phyloP scores from a whole-genome alignment of 164 flowering plant species.

The Vitis riparia region DNA sequence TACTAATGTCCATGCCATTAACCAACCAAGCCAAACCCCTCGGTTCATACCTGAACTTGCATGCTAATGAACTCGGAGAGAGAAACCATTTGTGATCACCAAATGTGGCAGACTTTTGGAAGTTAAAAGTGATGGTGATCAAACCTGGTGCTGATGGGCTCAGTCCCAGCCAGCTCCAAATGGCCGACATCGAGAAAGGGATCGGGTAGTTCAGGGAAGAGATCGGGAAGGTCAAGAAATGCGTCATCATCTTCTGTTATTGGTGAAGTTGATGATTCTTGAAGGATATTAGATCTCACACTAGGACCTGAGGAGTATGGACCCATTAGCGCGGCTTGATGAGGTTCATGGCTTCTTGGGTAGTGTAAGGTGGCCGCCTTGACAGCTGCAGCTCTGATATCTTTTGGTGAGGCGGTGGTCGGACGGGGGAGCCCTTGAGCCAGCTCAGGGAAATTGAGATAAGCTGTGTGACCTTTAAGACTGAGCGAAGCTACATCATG shows the following conservation, averaged over 20 bases:
- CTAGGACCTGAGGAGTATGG: constrained; percentile 3
- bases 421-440: constrained; percentile 50
- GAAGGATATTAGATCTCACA: constrained; percentile 7
- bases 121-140: no score
- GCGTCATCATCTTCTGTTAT: constrained; percentile 18
- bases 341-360: background rate
- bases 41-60: no score
- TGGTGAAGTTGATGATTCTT: constrained; percentile 13
- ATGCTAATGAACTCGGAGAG: no score
- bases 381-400: constrained; percentile 58
- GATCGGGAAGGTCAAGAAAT: constrained; percentile 37
- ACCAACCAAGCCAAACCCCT: no score
- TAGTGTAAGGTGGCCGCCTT: constrained; percentile 39
- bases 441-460: constrained; percentile 60
- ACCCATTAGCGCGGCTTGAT: background rate
- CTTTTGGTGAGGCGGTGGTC: constrained; percentile 39
- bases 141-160: background rate
- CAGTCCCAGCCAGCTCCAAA: constrained; percentile 12
- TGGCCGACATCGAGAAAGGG: background rate
- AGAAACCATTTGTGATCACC: no score
- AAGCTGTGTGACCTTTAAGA: constrained; percentile 52
- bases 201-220: background rate
- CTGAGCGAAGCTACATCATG: constrained; percentile 63
- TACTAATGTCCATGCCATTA: no score
- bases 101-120: no score